A percentile compares a stretch with the other conserved stretches of the same genome.
Evolutionary conservation across 1,284 basidiomycete genomes (phyloP).

Genomic region (Irpex sp.): DNA sequence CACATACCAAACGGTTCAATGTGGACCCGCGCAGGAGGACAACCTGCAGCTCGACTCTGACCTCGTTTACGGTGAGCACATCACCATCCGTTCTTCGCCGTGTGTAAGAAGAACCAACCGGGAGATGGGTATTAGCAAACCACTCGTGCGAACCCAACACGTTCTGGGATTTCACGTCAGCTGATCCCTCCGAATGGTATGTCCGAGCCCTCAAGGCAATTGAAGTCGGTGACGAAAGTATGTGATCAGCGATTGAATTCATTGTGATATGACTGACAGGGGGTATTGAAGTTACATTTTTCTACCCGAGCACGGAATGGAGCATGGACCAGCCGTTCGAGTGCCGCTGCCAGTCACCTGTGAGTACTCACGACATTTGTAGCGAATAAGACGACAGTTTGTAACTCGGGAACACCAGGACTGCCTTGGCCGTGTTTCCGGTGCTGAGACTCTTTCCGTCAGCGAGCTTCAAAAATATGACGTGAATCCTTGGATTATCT

Average conservation of each 20-base stretch:
- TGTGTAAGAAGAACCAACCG: not conserved
- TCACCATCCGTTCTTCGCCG: not conserved
- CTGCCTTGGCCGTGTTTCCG: slow-evolving; percentile 32
- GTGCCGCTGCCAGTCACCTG: slow-evolving; percentile 47
- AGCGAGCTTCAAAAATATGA: slow-evolving; percentile 26
- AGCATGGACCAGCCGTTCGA: slow-evolving; percentile 62
- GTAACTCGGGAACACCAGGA: not conserved
- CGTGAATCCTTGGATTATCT: slow-evolving; percentile 35
- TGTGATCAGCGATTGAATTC: slow-evolving; percentile 8
- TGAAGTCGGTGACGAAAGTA: slow-evolving; percentile 39
- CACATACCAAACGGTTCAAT: slow-evolving; percentile 41
- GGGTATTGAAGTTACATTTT: slow-evolving; percentile 45
- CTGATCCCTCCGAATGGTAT: slow-evolving; percentile 34
- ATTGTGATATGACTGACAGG: slow-evolving; percentile 22
- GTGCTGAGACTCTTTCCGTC: slow-evolving; percentile 33
- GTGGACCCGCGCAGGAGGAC: slow-evolving; percentile 36
- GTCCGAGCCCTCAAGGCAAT: slow-evolving; percentile 35
- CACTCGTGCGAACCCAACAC: slow-evolving; percentile 66
- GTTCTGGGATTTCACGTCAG: slow-evolving; percentile 48
- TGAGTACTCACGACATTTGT: slow-evolving; percentile 16
- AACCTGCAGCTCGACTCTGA: slow-evolving; percentile 65
- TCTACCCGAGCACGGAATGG: slow-evolving; percentile 73
- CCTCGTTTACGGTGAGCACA: slow-evolving; percentile 49
- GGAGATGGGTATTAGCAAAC: slow-evolving; percentile 38
- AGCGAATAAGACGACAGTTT: not conserved